phyloP scores from a whole-genome alignment of 768 basidiomycete species.

The Phylloporus scabripes region DNA sequence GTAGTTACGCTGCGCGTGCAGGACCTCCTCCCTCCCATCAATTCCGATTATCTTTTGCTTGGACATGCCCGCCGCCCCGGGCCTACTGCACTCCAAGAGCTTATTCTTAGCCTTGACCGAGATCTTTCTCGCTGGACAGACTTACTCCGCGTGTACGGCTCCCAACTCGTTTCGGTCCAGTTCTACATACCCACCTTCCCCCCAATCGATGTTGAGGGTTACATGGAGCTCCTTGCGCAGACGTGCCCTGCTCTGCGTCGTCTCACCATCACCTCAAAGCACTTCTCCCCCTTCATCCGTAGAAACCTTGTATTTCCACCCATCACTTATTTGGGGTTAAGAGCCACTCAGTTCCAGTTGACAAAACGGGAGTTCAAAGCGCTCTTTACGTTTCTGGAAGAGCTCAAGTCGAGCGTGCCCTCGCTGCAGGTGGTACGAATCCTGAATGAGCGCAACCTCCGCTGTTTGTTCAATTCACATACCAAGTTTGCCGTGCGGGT shows the following conservation, averaged over 20 bases:
- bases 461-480: constrained; percentile 15
- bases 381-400: constrained; percentile 11
- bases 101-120: constrained; percentile 10
- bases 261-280: constrained; percentile 13
- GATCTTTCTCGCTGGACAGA: constrained; percentile 5
- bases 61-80: neutral
- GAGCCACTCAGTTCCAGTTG: constrained; percentile 1
- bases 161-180: constrained; percentile 16
- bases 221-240: constrained; percentile 7
- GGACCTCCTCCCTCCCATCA: neutral
- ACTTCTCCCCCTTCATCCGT: constrained; percentile 5
- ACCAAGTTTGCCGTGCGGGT: constrained; percentile 5
- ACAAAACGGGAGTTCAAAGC: neutral
- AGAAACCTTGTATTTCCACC: constrained; percentile 8
- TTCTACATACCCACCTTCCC: neutral
- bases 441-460: constrained; percentile 11
- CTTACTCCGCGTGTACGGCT: constrained; percentile 11
- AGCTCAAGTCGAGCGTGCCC: constrained; percentile 8
- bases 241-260: constrained; percentile 16
- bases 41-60: neutral
- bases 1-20: constrained; percentile 14
- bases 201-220: neutral
- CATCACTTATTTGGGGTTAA: constrained; percentile 16
- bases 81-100: constrained; percentile 14
- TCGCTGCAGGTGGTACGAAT: constrained; percentile 23